Base-by-base conservation (phyloP, 345 rosid species). In the Boechera divaricarpa region DNA sequence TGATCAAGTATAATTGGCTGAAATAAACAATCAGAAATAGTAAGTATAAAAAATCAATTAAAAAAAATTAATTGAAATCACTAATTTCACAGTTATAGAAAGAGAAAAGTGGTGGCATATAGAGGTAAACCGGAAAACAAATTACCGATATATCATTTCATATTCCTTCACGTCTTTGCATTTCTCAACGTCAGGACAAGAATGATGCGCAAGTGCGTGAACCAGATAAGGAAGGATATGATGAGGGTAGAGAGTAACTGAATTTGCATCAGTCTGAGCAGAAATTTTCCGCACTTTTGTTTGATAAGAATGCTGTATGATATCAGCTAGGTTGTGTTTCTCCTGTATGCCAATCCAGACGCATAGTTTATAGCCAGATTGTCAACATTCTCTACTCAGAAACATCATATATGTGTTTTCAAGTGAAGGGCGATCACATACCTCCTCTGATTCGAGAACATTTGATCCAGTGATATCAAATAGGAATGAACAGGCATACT, bases 151-250 rank as follows among this genome's bases (percentile, higher is more conserved):
- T 74, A 88, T 75, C 55, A 80, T 75, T 72, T 95, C 99, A 84
- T 82, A 95, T 76, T 86, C 88, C 74, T 89, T 86, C 69, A 90
- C 89, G 76, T 95, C 94, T 89, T 87, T 89, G 90, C 93, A 87
- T 72, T 91, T 87, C 26, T 91, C 93, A 41, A 82, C 67, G 60
- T 85, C 78, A 49, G 99, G 98, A 81, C 94, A 92, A 65, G 85
- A 95, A 76, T 80, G 88, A 85, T 92, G 97, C 16, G 99, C 98
- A 75, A 95, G 89, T 59, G 84, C 76, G 76, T 95, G 98, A 74
- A 95, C 91, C 82, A 87, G 70, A 72, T 88, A 87, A 5, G 97
- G 84, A 10, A 92, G 85, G 68, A 92, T 83, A 78, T 83, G 74
- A 63, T 95, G 94, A 33, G 98, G 93, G 83, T 85, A 85, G 36